Percentiles rank a stretch among this genome's conserved stretches.
phyloP scores from a whole-genome alignment of 2,329 filamentous ascomycete species.

The Chalara sp. region DNA sequence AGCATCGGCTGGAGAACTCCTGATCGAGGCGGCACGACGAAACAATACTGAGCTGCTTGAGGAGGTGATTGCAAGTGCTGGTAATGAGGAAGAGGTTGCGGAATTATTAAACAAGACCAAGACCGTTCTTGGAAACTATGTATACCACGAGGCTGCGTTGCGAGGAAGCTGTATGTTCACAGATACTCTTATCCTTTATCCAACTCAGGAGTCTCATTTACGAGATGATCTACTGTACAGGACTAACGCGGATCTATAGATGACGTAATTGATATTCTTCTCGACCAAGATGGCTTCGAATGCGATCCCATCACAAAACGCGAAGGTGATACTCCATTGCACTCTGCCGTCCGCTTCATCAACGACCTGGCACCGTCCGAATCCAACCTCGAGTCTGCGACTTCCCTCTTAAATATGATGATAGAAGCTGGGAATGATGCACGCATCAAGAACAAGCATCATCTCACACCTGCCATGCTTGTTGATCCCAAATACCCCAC shows the following conservation, averaged over 20 bases:
- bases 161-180: conserved; percentile 69
- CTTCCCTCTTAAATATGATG: conserved; percentile 69
- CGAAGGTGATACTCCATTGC: conserved; percentile 73
- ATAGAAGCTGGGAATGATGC: conserved; percentile 70
- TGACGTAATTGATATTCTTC: conserved; percentile 73
- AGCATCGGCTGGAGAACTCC: conserved; percentile 74
- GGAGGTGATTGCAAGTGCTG: conserved; percentile 59
- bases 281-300: conserved; percentile 79
- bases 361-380: conserved; percentile 52
- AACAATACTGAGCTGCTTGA: conserved; percentile 84
- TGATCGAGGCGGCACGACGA: conserved; percentile 87
- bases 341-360: conserved; percentile 71
- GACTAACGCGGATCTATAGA: conserved; percentile 37
- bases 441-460: conserved; percentile 62
- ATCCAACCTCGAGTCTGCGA: conserved; percentile 57
- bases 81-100: conserved; percentile 55
- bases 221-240: conserved; percentile 1
- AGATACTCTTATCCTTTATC: background rate
- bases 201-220: background rate
- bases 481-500: conserved; percentile 63
- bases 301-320: conserved; percentile 69
- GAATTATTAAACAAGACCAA: conserved; percentile 78
- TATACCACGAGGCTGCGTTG: conserved; percentile 82
- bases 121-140: conserved; percentile 80
- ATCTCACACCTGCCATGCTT: conserved; percentile 64